Evolutionary conservation across 116 monocot genomes (phyloP).

Genomic region (Thalassia testudinum): DNA sequence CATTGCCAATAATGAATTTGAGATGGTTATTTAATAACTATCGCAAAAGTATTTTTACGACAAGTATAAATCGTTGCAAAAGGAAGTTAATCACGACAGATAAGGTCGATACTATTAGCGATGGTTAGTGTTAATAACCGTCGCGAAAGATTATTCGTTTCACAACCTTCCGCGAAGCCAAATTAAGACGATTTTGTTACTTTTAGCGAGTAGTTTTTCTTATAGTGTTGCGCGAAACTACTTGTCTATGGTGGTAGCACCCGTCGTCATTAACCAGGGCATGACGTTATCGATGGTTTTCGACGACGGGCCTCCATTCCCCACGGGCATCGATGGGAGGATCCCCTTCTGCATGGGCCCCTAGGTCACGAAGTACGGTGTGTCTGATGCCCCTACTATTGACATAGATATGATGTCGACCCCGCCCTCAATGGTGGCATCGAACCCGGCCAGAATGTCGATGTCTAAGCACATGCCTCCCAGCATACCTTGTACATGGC

Average conservation of each 20-base stretch:
- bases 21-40: too few species aligned
- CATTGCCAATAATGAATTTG: too few species aligned
- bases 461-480: not conserved
- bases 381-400: not conserved
- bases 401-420: conserved; percentile 38
- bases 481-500: conserved; percentile 35
- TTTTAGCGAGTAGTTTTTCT: too few species aligned
- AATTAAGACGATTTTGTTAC: too few species aligned
- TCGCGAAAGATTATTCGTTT: too few species aligned
- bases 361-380: conserved; percentile 12
- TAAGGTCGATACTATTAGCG: too few species aligned
- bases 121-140: too few species aligned
- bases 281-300: conserved; percentile 10
- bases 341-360: conserved; percentile 14
- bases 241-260: conserved; percentile 20
- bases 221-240: conserved; percentile 2
- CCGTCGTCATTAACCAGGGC: conserved; percentile 29
- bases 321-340: conserved; percentile 15
- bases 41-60: too few species aligned
- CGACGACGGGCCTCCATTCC: conserved; percentile 12
- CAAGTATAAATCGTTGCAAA: too few species aligned
- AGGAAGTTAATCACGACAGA: too few species aligned
- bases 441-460: conserved; percentile 20
- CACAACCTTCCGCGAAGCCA: too few species aligned
- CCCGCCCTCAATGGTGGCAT: conserved; percentile 23